Conservation (phyloP, 345 rosid genomes). For the Leavenworthia alabamica region DNA sequence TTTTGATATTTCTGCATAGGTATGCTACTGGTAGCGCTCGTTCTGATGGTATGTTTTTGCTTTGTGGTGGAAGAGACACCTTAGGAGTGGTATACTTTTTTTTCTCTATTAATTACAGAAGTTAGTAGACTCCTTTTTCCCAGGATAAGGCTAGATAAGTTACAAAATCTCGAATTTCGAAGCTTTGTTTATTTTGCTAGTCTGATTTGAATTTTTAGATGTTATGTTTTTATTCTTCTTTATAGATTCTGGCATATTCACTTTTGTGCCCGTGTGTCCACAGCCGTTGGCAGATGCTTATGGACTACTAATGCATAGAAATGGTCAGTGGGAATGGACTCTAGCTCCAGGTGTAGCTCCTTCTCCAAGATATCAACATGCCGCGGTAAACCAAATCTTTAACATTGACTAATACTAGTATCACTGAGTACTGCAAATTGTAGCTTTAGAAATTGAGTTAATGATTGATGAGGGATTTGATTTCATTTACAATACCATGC, state of each 20-base stretch:
- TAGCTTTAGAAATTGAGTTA: constrained; percentile 13
- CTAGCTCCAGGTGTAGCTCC: constrained; percentile 98
- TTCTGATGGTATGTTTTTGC: constrained; percentile 97
- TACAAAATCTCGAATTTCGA: background rate
- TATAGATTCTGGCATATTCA: background rate
- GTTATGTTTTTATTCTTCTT: background rate
- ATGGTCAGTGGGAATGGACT: constrained; percentile 99
- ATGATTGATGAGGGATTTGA: background rate
- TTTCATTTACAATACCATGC: background rate
- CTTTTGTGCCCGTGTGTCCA: constrained; percentile 14
- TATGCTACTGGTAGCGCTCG: constrained; percentile 97
- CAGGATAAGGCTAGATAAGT: constrained; percentile 3
- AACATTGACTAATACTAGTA: background rate
- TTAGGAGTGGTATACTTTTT: constrained; percentile 73
- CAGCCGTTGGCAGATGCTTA: constrained; percentile 98
- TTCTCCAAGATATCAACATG: constrained; percentile 94
- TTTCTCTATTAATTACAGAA: constrained; percentile 4
- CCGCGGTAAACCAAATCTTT: constrained; percentile 50
- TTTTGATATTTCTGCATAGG: constrained; percentile 41
- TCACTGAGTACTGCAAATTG: background rate
- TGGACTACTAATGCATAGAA: constrained; percentile 96
- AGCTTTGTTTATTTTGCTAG: constrained; percentile 1
- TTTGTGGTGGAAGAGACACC: constrained; percentile 94
- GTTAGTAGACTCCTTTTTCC: background rate
- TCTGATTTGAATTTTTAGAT: background rate